Evolutionary conservation across 2,329 filamentous ascomycete species (phyloP).

Genomic region (Periconia sp.): DNA sequence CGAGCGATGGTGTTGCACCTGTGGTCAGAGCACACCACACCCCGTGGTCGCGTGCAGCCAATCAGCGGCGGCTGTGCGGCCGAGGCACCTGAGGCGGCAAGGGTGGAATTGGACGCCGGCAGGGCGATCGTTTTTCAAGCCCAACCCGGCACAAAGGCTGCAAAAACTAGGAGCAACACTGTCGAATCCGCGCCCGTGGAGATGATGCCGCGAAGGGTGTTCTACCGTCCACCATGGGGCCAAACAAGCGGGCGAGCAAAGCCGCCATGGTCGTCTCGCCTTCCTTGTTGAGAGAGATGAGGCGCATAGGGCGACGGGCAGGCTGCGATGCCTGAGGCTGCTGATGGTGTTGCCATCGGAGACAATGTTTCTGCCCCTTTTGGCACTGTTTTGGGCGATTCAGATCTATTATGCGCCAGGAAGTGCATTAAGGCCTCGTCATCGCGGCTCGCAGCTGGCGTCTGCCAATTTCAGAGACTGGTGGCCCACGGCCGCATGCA

Average conservation of each 20-base stretch:
- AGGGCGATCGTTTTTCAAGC: constrained; percentile 25
- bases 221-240: no score
- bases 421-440: constrained; percentile 29
- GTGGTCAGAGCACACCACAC: constrained; percentile 38
- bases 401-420: constrained; percentile 26
- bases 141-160: constrained; percentile 20
- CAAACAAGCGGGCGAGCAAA: no score
- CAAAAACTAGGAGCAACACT: constrained; percentile 18
- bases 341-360: no score
- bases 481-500: not conserved
- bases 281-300: not conserved
- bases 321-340: no score
- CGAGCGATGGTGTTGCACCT: constrained; percentile 34
- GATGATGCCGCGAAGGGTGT: constrained; percentile 24
- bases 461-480: constrained; percentile 13
- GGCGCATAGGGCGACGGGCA: not conserved
- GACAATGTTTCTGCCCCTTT: constrained; percentile 28
- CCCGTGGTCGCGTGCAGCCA: constrained; percentile 31
- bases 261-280: no score
- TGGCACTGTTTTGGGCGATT: constrained; percentile 11
- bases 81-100: constrained; percentile 25
- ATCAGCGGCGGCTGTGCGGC: constrained; percentile 24
- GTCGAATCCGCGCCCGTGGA: constrained; percentile 34
- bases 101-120: constrained; percentile 23
- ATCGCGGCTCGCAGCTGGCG: constrained; percentile 31